Conservation (phyloP, 805 yeast species). For the Kuraishia piskuri region DNA sequence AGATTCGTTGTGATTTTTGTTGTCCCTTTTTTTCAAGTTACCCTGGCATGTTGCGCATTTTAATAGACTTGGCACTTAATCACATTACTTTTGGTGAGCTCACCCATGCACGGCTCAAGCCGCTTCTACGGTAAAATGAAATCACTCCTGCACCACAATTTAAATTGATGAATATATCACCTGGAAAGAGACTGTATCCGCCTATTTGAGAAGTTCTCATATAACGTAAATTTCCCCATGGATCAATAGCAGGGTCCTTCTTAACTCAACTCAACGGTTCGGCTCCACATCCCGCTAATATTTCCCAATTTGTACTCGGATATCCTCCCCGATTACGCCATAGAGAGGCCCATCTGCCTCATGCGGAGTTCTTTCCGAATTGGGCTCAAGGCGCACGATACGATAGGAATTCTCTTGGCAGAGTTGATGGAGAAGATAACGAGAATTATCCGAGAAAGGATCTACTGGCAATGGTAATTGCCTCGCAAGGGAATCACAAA, state of each 20-base stretch:
- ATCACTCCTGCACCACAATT: no score
- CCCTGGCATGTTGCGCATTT: background rate
- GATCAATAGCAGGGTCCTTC: no score
- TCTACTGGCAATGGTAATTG: no score
- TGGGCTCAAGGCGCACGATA: background rate
- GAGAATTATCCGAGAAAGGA: background rate
- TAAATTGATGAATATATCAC: no score
- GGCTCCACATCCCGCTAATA: background rate
- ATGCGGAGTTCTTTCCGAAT: background rate
- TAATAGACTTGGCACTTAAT: background rate
- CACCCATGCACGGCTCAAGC: no score
- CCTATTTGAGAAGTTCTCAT: no score
- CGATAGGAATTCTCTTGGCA: background rate
- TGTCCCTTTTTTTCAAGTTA: no score
- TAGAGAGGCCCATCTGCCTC: background rate
- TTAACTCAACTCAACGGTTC: background rate
- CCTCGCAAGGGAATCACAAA: no score
- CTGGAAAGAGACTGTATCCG: no score
- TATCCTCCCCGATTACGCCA: background rate
- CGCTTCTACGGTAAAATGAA: no score
- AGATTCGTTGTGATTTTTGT: no score
- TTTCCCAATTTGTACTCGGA: background rate
- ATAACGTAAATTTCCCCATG: no score
- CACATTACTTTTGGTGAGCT: background rate
- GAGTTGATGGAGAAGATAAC: background rate